Evolutionary conservation across 192 early-diverging fungal genomes (phyloP).

Genomic region (Spizellomyces sp.): DNA sequence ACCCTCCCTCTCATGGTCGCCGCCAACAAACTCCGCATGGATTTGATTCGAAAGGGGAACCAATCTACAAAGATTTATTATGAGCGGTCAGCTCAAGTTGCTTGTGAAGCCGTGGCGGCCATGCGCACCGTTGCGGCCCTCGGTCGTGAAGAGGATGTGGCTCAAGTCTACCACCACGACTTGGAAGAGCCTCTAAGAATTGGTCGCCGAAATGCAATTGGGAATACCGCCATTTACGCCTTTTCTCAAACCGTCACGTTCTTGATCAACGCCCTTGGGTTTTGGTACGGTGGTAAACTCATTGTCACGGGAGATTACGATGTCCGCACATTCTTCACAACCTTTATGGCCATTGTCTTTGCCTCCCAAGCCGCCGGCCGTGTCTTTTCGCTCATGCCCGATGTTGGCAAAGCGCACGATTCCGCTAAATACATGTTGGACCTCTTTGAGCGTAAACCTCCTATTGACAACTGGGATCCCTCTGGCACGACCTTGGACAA

Average conservation of each 20-base stretch:
- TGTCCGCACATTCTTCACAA: slow-evolving; percentile 51
- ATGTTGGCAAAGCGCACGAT: slow-evolving; percentile 51
- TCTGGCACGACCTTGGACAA: slow-evolving; percentile 36
- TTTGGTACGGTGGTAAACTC: slow-evolving; percentile 43
- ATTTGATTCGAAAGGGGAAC: slow-evolving; percentile 41
- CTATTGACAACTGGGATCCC: slow-evolving; percentile 57
- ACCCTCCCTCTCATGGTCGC: slow-evolving; percentile 44
- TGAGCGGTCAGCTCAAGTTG: slow-evolving; percentile 77
- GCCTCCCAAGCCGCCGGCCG: slow-evolving; percentile 48
- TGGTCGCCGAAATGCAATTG: slow-evolving; percentile 60
- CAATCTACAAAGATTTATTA: slow-evolving; percentile 68
- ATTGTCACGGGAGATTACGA: slow-evolving; percentile 27
- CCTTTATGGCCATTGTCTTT: slow-evolving; percentile 53
- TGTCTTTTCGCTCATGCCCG: slow-evolving; percentile 46
- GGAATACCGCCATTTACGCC: slow-evolving; percentile 74
- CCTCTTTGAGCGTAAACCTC: slow-evolving; percentile 42
- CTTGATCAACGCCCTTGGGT: slow-evolving; percentile 68
- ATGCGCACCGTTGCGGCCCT: slow-evolving; percentile 87
- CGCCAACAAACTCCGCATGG: slow-evolving; percentile 35
- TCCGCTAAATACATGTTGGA: slow-evolving; percentile 45
- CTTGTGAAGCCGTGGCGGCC: slow-evolving; percentile 80
- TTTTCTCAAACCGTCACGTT: slow-evolving; percentile 74
- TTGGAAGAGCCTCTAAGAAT: slow-evolving; percentile 68
- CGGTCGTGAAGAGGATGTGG: slow-evolving; percentile 72
- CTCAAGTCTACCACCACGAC: slow-evolving; percentile 61